Base-by-base conservation (phyloP, 208 protist species). In the Leishmania turanica region DNA sequence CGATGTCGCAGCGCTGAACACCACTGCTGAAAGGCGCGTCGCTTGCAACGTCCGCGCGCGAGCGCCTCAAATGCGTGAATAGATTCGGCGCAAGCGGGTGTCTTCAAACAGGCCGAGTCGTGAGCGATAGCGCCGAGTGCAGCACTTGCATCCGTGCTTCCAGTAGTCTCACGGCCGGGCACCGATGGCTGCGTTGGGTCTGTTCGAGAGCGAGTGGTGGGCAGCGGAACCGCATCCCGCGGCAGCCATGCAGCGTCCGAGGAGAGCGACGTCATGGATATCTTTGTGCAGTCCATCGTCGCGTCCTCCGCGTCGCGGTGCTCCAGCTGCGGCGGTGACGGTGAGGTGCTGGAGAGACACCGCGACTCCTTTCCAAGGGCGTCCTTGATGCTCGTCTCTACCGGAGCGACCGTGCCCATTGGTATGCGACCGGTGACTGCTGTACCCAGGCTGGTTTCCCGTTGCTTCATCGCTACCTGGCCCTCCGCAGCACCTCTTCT, bases 1-100 rank as follows among this genome's bases (percentile, higher is more conserved):
- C 82, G 82, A 27, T 82, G 82, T 1, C 82, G 82, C 82, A 86
- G 68, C n/a, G 58, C 58, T 24, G 78, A 82, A 58, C 78, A 78
- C 82, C 82, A 86, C 58, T 77, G 82, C 74, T 82, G 78, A 77
- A 86, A 60, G 17, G 51, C 58, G n/a, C 56, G 74, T 11, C 53
- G 37, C 27, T 58, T 77, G 74, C 21, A 64, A 45, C n/a, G 72
- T n/a, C 34, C 11, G 5, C 49, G 72, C 19, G 51, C 72, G 6
- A 62, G 72, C 72, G 2, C 31, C 51, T 76, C 72, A 42, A 27
- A 54, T 2, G 69, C 27, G 40, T 53, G 45, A 31, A 37, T 31
- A 51, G 69, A 31, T 6, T 54, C 45, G 27, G 45, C 21, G 69
- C 69, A 37, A 53, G 69, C 11, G 27, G 47, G 13, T 73, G 8